Percentiles rank a stretch among this genome's conserved stretches.
These are phyloP conservation scores for Quercus alba DNA, from an alignment of 306 rosid genomes.

Conservation along the genomic window DNA sequence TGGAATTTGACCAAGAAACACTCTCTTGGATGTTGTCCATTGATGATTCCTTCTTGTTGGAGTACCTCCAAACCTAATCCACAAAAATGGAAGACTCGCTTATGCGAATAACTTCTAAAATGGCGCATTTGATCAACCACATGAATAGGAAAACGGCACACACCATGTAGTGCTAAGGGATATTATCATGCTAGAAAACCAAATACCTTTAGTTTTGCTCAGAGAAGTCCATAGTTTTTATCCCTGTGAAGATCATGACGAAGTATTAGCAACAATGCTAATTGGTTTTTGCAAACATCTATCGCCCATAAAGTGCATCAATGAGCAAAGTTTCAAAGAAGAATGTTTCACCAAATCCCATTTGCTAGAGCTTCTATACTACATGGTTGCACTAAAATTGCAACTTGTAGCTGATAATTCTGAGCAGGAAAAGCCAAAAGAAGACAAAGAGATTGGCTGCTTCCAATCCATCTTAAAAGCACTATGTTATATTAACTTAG, in stretches of 20 bases:
- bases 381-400: not conserved
- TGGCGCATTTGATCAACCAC: not conserved
- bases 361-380: slow-evolving; percentile 10
- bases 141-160: not conserved
- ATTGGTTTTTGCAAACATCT: not conserved
- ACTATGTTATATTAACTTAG: not conserved
- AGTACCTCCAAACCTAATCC: slow-evolving; percentile 2
- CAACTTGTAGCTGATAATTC: not conserved
- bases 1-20: not conserved
- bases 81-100: not conserved
- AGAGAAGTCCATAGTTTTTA: not conserved
- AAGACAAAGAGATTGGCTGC: not conserved
- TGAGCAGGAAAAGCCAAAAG: not conserved
- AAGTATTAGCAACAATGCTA: not conserved
- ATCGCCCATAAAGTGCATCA: not conserved
- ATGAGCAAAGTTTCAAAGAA: not conserved
- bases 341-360: not conserved
- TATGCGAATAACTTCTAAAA: not conserved
- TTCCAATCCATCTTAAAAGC: not conserved
- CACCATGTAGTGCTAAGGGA: slow-evolving; percentile 1
- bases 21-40: slow-evolving; percentile 11
- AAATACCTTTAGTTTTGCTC: slow-evolving; percentile 3
- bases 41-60: not conserved
- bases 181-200: slow-evolving; percentile 14
- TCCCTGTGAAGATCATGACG: not conserved